These are phyloP conservation scores for Daldinia childiae DNA, from an alignment of 495 filamentous ascomycete species.

Conservation along the genomic window DNA sequence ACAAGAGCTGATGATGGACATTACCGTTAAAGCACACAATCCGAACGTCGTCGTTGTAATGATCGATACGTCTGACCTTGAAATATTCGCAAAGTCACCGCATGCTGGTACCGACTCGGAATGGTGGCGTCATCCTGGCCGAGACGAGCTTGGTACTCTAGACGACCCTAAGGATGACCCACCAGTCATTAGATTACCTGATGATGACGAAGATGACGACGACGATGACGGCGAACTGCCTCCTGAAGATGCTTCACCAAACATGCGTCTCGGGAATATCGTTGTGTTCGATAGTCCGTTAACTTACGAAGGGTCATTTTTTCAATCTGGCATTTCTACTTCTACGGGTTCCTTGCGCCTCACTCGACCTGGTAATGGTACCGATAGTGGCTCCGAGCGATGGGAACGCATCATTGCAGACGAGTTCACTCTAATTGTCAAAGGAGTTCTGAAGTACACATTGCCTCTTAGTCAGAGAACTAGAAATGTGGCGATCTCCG, in stretches of 20 bases:
- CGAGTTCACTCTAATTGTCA: constrained; percentile 90
- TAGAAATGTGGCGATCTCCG: constrained; percentile 62
- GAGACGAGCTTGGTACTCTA: constrained; percentile 46
- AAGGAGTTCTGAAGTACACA: constrained; percentile 88
- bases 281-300: constrained; percentile 86
- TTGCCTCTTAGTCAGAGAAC: constrained; percentile 80
- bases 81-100: constrained; percentile 92
- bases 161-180: constrained; percentile 72
- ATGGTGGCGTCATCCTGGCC: constrained; percentile 71
- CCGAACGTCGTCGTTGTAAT: constrained; percentile 89
- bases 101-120: constrained; percentile 79
- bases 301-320: constrained; percentile 86
- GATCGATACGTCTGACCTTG: constrained; percentile 83
- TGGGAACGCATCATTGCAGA: constrained; percentile 93
- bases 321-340: constrained; percentile 69
- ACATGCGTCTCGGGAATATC: constrained; percentile 89
- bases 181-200: constrained; percentile 50
- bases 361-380: constrained; percentile 84
- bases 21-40: constrained; percentile 87
- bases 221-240: constrained; percentile 41
- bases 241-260: constrained; percentile 71
- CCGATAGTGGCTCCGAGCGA: constrained; percentile 82
- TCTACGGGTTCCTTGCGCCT: constrained; percentile 87
- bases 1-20: constrained; percentile 94
- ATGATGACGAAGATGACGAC: constrained; percentile 52